phyloP scores from a whole-genome alignment of 768 basidiomycete species.

The Leccinum arenicola region DNA sequence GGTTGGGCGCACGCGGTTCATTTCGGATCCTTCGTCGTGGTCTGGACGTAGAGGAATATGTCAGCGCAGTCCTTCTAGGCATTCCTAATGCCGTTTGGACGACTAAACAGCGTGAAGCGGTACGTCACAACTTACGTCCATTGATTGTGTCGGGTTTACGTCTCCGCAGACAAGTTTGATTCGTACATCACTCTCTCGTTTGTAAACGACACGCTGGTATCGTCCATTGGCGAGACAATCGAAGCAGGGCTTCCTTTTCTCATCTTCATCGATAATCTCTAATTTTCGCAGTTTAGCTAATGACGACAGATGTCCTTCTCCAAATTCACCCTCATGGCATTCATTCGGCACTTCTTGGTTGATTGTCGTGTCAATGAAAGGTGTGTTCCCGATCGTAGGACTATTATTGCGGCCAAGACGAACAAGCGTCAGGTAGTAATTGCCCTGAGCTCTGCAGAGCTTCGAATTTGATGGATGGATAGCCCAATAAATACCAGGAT shows the following conservation, averaged over 20 bases:
- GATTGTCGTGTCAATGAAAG: constrained; percentile 95
- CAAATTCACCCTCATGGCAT: constrained; percentile 92
- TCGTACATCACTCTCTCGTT: constrained; percentile 98
- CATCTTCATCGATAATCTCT: constrained; percentile 53
- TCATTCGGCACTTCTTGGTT: constrained; percentile 86
- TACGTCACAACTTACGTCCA: constrained; percentile 34
- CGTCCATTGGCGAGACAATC: constrained; percentile 97
- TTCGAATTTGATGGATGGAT: constrained; percentile 96
- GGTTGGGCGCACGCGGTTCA: constrained; percentile 88
- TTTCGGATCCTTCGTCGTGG: constrained; percentile 91
- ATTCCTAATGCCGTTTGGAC: constrained; percentile 99
- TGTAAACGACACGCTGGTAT: constrained; percentile 94
- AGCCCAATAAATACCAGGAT: constrained; percentile 66
- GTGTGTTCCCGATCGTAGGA: constrained; percentile 77
- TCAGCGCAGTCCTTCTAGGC: constrained; percentile 93
- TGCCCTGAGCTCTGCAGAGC: constrained; percentile 91
- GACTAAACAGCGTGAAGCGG: constrained; percentile 88
- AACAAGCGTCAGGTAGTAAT: constrained; percentile 98
- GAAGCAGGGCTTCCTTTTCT: constrained; percentile 98
- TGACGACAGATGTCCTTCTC: constrained; percentile 89
- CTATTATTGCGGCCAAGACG: constrained; percentile 90
- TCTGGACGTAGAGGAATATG: constrained; percentile 90
- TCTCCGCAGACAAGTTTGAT: constrained; percentile 77
- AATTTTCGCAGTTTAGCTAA: constrained; percentile 96
- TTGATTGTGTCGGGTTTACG: constrained; percentile 5